Evolutionary conservation across 2,329 filamentous ascomycete species (phyloP).

Genomic region (Neopestalotiopsis rosae): DNA sequence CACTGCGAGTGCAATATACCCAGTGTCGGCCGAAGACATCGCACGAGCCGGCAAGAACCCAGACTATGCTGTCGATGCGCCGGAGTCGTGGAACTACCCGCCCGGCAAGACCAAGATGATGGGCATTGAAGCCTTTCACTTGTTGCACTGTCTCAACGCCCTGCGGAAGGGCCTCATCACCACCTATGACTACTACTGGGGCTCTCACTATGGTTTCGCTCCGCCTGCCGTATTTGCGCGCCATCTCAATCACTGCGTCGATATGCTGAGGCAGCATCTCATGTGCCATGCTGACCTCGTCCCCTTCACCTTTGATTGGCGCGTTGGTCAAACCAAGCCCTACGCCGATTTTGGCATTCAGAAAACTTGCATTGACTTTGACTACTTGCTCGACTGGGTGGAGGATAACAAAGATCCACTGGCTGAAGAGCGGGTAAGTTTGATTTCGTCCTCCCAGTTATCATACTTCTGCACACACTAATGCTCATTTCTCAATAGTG

Average conservation of each 20-base stretch:
- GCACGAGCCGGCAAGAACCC: too few relatives aligned
- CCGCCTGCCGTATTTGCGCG: conserved; percentile 12
- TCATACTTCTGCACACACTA: too few relatives aligned
- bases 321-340: conserved; percentile 7
- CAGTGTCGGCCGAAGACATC: too few relatives aligned
- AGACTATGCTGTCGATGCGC: background rate
- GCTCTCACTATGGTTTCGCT: conserved; percentile 4
- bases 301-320: conserved; percentile 19
- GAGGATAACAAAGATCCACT: conserved; percentile 24
- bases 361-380: conserved; percentile 13
- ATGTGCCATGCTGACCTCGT: conserved; percentile 23
- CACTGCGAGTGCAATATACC: background rate
- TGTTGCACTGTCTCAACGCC: conserved; percentile 23
- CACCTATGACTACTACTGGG: conserved; percentile 23
- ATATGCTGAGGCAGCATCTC: conserved; percentile 18
- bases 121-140: conserved; percentile 19
- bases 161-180: conserved; percentile 18
- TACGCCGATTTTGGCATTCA: conserved; percentile 5
- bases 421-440: conserved; percentile 19
- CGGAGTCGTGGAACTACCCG: background rate
- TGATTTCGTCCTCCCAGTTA: too few relatives aligned
- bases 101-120: too few relatives aligned
- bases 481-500: too few relatives aligned
- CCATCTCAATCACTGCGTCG: conserved; percentile 20
- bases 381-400: conserved; percentile 7